A percentile compares a stretch with the other conserved stretches of the same genome.
Conservation (phyloP, 768 basidiomycete species). For the Gymnopilus junonius region DNA sequence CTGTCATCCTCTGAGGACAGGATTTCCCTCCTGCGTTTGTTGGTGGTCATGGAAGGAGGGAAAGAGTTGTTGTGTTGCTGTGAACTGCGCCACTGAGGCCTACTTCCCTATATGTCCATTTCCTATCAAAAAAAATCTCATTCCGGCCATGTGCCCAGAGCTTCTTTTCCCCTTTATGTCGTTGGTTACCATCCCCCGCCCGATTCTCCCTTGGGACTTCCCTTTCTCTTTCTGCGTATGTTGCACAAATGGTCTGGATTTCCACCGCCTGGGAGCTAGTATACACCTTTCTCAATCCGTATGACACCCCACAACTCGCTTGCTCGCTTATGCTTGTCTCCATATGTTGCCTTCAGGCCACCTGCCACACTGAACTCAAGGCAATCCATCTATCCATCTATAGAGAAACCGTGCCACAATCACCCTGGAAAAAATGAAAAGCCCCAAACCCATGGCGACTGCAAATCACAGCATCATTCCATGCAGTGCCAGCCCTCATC, state of each 20-base stretch:
- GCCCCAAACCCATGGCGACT: background rate
- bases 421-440: background rate
- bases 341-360: background rate
- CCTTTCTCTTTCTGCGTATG: no score
- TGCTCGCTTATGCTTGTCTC: background rate
- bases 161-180: background rate
- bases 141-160: constrained; percentile 1
- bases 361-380: background rate
- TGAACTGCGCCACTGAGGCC: constrained; percentile 4
- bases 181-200: background rate
- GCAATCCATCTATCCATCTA: background rate
- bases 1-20: background rate
- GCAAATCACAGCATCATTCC: background rate
- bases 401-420: constrained; percentile 1
- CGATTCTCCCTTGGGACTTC: background rate
- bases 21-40: constrained; percentile 1
- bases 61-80: constrained; percentile 5
- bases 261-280: background rate
- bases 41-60: constrained; percentile 5
- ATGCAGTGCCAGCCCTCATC: background rate
- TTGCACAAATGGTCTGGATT: no score
- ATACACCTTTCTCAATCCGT: no score
- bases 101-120: constrained; percentile 12
- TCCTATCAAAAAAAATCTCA: constrained; percentile 6
- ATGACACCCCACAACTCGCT: background rate